Base-by-base conservation (phyloP, 2,329 filamentous ascomycete genomes). In the Lachnellula arida region DNA sequence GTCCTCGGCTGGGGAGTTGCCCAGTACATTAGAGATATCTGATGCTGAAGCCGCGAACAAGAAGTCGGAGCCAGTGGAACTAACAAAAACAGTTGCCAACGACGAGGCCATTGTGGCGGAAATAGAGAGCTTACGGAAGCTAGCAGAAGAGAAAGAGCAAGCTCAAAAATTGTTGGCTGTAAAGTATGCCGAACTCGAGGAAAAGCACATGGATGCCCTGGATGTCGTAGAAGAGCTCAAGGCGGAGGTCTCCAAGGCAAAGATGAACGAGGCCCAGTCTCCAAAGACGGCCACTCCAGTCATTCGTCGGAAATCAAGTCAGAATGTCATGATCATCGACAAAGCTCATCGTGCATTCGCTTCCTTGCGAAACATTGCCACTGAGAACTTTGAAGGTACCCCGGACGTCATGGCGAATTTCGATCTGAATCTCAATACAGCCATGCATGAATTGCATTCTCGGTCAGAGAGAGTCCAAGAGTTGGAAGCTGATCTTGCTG, bases 161-260 rank as follows among this genome's bases (percentile, higher is more conserved):
- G 85, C 86, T 22, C 86, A 96, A 68, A 79, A 79, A 58, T 78
- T 88, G 62, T 81, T 97, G 28, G 81, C 86, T 2, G 80, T 87
- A 61, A 90, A 86, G 65, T 97, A 97, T 69, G 82, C 84, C n/a
- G 81, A 92, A 66, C 80, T 99, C 14, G 88, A 96, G 67, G 80
- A 84, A 57, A 82, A 91, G 71, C 91, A 99, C 69, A 85, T 87
- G 61, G 85, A 91, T 58, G 87, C 90, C 1, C 78, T 97, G 4
- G 87, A 89, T 64, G 84, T 95, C 51, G 88, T 99, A 1, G 92
- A 97, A 66, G 89, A 94, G 68, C 84, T 99, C 57, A 97, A 95
- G 78, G 85, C 85, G 0, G 90, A 96, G 67, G 78, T 96, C 4
- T 85, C 88, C 44, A 91, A 89, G 69, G 86, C 89, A n/a, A 88